Conservation (phyloP, 306 rosid species). For the Astragalus glycyphyllos region DNA sequence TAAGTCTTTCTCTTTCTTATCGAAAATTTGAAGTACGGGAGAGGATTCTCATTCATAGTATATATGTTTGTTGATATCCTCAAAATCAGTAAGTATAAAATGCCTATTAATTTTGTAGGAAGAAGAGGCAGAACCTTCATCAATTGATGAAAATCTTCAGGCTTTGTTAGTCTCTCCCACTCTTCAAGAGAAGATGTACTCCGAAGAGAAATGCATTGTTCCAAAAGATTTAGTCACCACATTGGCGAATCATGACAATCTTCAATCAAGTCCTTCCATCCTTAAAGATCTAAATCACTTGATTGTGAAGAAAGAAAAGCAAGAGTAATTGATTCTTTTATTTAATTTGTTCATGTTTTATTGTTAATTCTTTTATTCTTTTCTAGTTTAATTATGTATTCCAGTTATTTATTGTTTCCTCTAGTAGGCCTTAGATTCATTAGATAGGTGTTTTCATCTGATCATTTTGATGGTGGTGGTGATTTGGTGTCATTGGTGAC, state of each 20-base stretch:
- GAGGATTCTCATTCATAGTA: too few relatives aligned
- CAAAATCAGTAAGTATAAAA: background rate
- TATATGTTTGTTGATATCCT: background rate
- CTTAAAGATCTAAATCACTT: slow-evolving; percentile 41
- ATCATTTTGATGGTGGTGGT: too few relatives aligned
- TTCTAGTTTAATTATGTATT: background rate
- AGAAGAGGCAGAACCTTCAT: slow-evolving; percentile 16
- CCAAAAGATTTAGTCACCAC: slow-evolving; percentile 50
- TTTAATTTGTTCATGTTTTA: background rate
- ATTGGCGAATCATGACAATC: slow-evolving; percentile 38
- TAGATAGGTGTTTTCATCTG: background rate
- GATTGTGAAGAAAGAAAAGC: slow-evolving; percentile 8
- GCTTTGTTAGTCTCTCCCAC: slow-evolving; percentile 47
- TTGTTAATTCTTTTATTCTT: background rate
- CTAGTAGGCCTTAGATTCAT: background rate
- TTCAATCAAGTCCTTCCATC: slow-evolving; percentile 48
- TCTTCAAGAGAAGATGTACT: slow-evolving; percentile 67
- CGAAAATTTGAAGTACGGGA: too few relatives aligned
- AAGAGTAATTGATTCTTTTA: background rate
- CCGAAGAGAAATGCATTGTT: slow-evolving; percentile 65
- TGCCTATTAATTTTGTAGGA: slow-evolving; percentile 25
- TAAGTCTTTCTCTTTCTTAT: too few relatives aligned
- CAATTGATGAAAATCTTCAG: slow-evolving; percentile 42
- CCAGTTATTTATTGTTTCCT: background rate
- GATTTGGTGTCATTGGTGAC: too few relatives aligned